Conservation (phyloP, 345 rosid genomes). For the Acer negundo region DNA sequence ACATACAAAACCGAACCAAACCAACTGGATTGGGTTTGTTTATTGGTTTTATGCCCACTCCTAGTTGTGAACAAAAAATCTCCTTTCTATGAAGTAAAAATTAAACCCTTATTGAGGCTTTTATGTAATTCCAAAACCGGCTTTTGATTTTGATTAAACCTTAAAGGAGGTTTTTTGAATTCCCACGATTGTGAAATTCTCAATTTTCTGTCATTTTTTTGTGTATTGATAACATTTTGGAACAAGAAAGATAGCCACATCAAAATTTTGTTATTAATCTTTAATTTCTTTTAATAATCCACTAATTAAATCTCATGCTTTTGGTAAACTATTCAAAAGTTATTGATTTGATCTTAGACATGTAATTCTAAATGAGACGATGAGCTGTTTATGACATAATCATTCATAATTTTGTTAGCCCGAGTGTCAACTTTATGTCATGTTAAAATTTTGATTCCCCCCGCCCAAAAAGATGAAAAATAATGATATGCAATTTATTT, state of each 20-base stretch:
- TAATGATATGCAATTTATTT: neutral
- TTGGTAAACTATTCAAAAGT: neutral
- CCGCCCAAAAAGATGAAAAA: neutral
- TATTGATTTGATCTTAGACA: neutral
- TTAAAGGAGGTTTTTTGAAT: neutral
- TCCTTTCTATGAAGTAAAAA: no score
- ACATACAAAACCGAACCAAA: neutral
- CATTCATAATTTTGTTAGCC: neutral
- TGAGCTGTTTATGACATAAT: neutral
- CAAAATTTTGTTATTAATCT: neutral
- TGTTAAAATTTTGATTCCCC: neutral
- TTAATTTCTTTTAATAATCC: neutral
- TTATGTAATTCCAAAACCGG: neutral
- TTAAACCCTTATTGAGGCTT: neutral
- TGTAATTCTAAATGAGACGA: neutral
- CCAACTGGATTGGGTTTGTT: neutral
- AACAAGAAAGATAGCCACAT: neutral
- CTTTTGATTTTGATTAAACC: no score
- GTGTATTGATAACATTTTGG: neutral
- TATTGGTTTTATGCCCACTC: neutral
- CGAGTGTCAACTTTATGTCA: neutral
- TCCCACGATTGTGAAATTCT: neutral
- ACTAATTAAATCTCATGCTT: neutral
- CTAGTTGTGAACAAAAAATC: neutral
- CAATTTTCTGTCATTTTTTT: neutral